Conservation (phyloP, 441 rosid species). For the Manihot esculenta region DNA sequence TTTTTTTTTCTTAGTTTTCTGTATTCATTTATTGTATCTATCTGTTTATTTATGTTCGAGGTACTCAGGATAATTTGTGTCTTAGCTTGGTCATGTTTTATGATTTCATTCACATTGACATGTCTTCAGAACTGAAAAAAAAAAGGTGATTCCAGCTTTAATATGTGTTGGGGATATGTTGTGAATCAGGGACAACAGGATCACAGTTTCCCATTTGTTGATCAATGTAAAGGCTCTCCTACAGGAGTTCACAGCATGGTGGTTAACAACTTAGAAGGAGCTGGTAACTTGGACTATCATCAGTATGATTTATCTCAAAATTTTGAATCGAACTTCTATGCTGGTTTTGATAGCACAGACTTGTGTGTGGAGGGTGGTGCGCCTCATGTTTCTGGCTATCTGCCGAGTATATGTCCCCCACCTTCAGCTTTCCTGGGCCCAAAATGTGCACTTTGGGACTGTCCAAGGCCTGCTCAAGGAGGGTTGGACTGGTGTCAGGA, state of each 20-base stretch:
- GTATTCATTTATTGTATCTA: not conserved
- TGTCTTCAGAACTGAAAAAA: constrained; percentile 21
- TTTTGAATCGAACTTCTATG: constrained; percentile 58
- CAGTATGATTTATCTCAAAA: constrained; percentile 71
- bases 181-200: constrained; percentile 64
- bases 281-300: constrained; percentile 55
- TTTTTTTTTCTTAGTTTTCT: not conserved
- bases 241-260: constrained; percentile 35
- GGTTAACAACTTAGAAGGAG: constrained; percentile 48
- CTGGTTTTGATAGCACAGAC: constrained; percentile 44
- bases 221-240: constrained; percentile 60
- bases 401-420: constrained; percentile 72
- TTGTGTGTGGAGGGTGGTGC: constrained; percentile 52
- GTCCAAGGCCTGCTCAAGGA: constrained; percentile 94
- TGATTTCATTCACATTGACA: constrained; percentile 4
- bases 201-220: constrained; percentile 51
- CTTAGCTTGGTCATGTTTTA: constrained; percentile 5
- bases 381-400: constrained; percentile 51
- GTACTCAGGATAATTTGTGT: not conserved
- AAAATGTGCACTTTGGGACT: constrained; percentile 98
- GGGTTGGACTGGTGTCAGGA: constrained; percentile 82
- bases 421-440: constrained; percentile 97
- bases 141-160: constrained; percentile 20
- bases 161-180: constrained; percentile 53
- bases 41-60: not conserved